Evolutionary conservation across 2,329 filamentous ascomycete genomes (phyloP), one percentile per base, ranked within the genome.

Genomic region (Aspergillus quadricinctus): DNA sequence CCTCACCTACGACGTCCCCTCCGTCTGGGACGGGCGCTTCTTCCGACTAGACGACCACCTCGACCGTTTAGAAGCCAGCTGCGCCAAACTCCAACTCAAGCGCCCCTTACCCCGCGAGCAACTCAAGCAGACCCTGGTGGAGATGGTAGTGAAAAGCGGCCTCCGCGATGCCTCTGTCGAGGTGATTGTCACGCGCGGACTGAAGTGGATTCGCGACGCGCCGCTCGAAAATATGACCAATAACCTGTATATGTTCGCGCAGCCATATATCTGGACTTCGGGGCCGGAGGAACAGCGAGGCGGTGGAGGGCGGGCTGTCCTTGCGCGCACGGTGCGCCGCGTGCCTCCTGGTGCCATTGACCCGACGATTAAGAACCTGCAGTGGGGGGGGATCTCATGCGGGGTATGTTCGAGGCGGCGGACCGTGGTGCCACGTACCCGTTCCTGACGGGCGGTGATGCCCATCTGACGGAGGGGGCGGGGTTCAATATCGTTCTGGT

Each of bases 11-110:
- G 80, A 82, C 50, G 80, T 82, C 0, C 78, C 79, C 0, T 66
- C 78, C 0, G 77, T 81, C 27, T 82, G 80, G 80, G 77, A 81
- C 49, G 78, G 79, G 0, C 77, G 76, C 1, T 79, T 79, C 62
- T 81, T 82, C 68, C 79, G 80, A 0, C 75, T 82, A 0, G 77
- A 81, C 46, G 78, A 81, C 54, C 80, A 81, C 57, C 61, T 81
- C 1, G 62, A 65, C 21, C 75, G 80, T n/a, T n/a, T n/a, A n/a
- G n/a, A n/a, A n/a, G n/a, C n/a, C n/a, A n/a, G n/a, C n/a, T n/a
- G n/a, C n/a, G n/a, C n/a, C n/a, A n/a, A n/a, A 5, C 66, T 82
- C 50, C 74, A 79, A 0, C 67, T 81, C 1, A 63, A 65, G 27
- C 59, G 80, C 1, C 80, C 80, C 0, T 52, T 80, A 0, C 68